A percentile compares a stretch with the other conserved stretches of the same genome.
These are phyloP conservation scores for Leptographium radiaticola DNA, from an alignment of 2,329 filamentous ascomycete genomes.

Conservation along the genomic window DNA sequence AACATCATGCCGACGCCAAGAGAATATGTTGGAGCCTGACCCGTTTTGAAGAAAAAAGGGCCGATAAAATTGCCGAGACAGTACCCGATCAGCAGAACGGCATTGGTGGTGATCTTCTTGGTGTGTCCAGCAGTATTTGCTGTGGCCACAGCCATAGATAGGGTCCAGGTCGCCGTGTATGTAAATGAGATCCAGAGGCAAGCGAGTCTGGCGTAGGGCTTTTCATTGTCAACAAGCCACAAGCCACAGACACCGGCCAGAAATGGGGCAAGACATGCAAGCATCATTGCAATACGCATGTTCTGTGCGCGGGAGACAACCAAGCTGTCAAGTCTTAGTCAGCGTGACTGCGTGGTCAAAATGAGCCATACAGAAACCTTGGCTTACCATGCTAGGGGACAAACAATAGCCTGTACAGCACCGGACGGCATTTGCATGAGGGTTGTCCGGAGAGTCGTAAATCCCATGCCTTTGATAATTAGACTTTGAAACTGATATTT, in stretches of 20 bases:
- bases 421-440: slow-evolving; percentile 21
- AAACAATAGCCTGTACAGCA: not conserved
- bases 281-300: too few species aligned
- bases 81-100: slow-evolving; percentile 45
- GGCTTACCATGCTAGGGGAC: too few species aligned
- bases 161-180: slow-evolving; percentile 24
- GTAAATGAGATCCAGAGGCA: slow-evolving; percentile 17
- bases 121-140: slow-evolving; percentile 42
- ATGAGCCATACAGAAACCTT: too few species aligned
- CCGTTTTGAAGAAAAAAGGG: slow-evolving; percentile 47
- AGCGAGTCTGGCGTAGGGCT: slow-evolving; percentile 14
- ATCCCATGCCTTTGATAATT: too few species aligned
- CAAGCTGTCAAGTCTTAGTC: too few species aligned
- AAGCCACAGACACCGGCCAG: slow-evolving; percentile 9
- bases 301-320: too few species aligned
- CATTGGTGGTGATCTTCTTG: slow-evolving; percentile 53
- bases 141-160: slow-evolving; percentile 29
- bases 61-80: slow-evolving; percentile 48
- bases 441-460: slow-evolving; percentile 23
- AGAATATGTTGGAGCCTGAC: slow-evolving; percentile 29
- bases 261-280: slow-evolving; percentile 8
- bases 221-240: too few species aligned
- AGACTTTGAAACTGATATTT: too few species aligned
- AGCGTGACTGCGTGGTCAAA: too few species aligned
- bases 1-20: slow-evolving; percentile 19